phyloP scores from a whole-genome alignment of 768 basidiomycete species.

The Agrocybe chaxingu region DNA sequence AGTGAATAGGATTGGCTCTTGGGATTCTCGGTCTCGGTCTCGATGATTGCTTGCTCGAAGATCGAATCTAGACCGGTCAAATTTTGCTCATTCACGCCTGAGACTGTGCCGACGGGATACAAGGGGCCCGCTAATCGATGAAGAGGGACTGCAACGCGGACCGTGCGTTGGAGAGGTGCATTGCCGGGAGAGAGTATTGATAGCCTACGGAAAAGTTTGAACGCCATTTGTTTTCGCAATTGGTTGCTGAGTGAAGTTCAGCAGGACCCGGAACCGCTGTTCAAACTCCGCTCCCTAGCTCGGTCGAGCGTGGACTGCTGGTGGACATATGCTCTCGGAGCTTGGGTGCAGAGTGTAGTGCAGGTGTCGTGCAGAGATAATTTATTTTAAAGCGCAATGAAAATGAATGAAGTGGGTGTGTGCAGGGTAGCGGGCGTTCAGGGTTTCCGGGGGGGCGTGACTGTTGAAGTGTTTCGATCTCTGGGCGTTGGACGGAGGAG shows the following conservation, averaged over 20 bases:
- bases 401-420: background rate
- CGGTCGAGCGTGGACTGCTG: background rate
- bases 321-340: background rate
- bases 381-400: background rate
- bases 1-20: no score
- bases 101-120: no score
- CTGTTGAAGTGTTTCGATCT: slow-evolving; percentile 1
- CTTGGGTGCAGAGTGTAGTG: no score
- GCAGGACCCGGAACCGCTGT: background rate
- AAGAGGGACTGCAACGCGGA: no score
- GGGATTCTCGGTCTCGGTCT: no score
- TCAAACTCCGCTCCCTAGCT: background rate
- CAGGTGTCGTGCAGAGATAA: no score
- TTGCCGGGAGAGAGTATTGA: no score
- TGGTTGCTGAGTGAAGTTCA: background rate
- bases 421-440: background rate
- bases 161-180: no score
- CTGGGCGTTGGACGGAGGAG: background rate
- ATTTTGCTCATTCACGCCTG: no score
- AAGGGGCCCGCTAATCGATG: no score
- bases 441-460: slow-evolving; percentile 6
- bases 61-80: no score
- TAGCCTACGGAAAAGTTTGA: background rate
- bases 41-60: no score
- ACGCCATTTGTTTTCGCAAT: background rate